Evolutionary conservation across 1,284 basidiomycete genomes (phyloP).

Genomic region (Volvariella volvacea): DNA sequence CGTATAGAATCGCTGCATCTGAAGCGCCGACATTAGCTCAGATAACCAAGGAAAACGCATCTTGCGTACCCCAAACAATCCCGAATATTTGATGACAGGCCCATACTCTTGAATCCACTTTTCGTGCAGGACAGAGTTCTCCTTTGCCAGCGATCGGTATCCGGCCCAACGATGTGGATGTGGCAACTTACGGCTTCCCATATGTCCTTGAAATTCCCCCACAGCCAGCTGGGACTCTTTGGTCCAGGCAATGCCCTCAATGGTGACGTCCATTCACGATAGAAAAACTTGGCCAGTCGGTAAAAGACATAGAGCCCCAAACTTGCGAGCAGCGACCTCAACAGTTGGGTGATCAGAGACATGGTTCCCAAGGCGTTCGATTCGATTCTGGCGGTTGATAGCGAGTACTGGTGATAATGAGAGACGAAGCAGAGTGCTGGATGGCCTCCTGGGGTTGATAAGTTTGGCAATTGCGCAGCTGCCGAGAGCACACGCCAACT

Average conservation of each 20-base stretch:
- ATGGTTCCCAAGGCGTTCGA: background rate
- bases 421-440: no score
- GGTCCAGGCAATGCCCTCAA: conserved; percentile 46
- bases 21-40: background rate
- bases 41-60: background rate
- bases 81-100: conserved; percentile 37
- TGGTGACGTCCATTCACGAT: conserved; percentile 29
- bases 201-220: conserved; percentile 45
- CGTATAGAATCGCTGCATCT: conserved; percentile 38
- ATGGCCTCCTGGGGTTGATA: no score
- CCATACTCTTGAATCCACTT: conserved; percentile 55
- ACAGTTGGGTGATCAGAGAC: conserved; percentile 9
- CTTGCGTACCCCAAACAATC: conserved; percentile 37
- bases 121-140: conserved; percentile 36
- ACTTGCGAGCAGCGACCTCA: conserved; percentile 13
- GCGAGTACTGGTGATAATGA: no score
- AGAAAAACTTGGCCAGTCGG: conserved; percentile 20
- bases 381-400: no score
- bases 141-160: conserved; percentile 15
- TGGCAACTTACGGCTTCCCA: conserved; percentile 26
- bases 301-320: conserved; percentile 22
- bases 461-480: no score
- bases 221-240: conserved; percentile 39
- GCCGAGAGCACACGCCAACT: no score
- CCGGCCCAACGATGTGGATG: background rate